Conservation (phyloP, 495 filamentous ascomycete species). For the Aspergillus biplanus region DNA sequence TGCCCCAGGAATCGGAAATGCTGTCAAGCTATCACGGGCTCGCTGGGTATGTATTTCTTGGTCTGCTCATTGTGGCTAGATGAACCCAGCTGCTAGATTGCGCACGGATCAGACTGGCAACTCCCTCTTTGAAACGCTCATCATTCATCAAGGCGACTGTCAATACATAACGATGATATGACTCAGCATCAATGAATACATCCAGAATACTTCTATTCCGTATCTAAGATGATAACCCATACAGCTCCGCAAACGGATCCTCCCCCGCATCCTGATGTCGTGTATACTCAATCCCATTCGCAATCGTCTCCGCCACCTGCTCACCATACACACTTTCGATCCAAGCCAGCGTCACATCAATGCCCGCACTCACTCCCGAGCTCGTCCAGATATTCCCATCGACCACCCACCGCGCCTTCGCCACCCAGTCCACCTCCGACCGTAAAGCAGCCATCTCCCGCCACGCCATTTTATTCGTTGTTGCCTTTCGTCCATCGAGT, state of each 20-base stretch:
- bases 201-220: no score
- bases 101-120: no score
- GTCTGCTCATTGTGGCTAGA: no score
- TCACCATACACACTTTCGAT: slow-evolving; percentile 15
- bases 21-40: no score
- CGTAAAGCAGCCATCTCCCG: slow-evolving; percentile 37
- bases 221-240: no score
- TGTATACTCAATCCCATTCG: slow-evolving; percentile 13
- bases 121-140: no score
- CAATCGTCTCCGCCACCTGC: slow-evolving; percentile 1
- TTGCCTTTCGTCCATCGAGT: slow-evolving; percentile 60
- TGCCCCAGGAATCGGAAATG: no score
- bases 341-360: slow-evolving; percentile 54
- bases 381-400: slow-evolving; percentile 72
- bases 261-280: not conserved
- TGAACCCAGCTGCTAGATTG: no score
- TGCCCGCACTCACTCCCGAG: slow-evolving; percentile 63
- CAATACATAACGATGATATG: no score
- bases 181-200: no score
- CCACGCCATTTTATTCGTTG: slow-evolving; percentile 46
- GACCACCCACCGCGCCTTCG: slow-evolving; percentile 63
- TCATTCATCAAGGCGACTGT: no score
- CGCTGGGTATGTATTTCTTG: no score
- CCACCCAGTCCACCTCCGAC: slow-evolving; percentile 59
- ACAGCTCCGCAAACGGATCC: slow-evolving; percentile 12